Conservation (phyloP, 129 eudicot genomes). For the Helianthus tuberosus region DNA sequence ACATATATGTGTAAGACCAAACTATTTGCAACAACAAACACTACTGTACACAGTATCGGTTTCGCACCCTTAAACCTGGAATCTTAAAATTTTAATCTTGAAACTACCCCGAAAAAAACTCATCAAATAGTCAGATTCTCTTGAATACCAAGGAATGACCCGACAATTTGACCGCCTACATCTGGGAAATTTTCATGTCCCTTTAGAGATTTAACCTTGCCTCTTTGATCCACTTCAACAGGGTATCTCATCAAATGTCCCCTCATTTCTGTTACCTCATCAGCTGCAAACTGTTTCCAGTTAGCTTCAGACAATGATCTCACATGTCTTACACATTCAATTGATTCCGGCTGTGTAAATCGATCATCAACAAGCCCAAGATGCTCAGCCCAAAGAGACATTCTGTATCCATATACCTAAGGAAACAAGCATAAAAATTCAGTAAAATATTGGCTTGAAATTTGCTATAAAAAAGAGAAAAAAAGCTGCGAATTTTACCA, state of each 20-base stretch:
- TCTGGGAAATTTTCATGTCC: constrained; percentile 79
- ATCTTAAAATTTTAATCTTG: not conserved
- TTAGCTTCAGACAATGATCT: constrained; percentile 65
- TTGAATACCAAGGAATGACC: constrained; percentile 79
- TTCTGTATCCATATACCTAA: constrained; percentile 75
- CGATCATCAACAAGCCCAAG: constrained; percentile 58
- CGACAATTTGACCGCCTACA: constrained; percentile 76
- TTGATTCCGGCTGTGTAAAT: constrained; percentile 59
- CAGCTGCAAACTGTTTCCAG: constrained; percentile 70
- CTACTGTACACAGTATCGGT: not conserved
- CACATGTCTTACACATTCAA: constrained; percentile 77
- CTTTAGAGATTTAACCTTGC: constrained; percentile 69
- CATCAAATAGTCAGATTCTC: constrained; percentile 78
- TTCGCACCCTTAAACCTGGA: not conserved
- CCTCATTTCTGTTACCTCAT: constrained; percentile 63
- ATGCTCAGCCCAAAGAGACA: constrained; percentile 95
- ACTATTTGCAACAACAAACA: constrained; percentile 15
- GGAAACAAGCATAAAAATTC: not conserved
- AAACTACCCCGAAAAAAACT: not conserved
- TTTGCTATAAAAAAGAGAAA: not conserved
- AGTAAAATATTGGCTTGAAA: not conserved
- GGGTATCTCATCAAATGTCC: constrained; percentile 76
- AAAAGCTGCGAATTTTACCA: not conserved
- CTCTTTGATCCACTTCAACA: constrained; percentile 67
- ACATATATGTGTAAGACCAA: not conserved